Evolutionary conservation across 1,284 basidiomycete species (phyloP).

Genomic region (Schizophyllum amplum): DNA sequence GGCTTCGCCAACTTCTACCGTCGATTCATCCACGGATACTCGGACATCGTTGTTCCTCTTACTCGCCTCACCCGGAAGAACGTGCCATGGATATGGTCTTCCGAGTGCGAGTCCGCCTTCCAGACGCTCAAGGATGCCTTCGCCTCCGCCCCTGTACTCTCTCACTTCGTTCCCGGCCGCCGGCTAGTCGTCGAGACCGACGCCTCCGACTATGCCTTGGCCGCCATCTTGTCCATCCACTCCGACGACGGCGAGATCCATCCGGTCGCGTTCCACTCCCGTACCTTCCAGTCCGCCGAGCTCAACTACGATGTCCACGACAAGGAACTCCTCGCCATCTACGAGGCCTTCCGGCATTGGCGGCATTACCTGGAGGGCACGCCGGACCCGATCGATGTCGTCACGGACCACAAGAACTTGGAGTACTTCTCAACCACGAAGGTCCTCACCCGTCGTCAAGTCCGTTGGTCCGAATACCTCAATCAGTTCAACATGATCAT

Average conservation of each 20-base stretch:
- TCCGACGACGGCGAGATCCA: conserved; percentile 12
- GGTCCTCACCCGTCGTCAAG: conserved; percentile 2
- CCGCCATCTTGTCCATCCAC: conserved; percentile 14
- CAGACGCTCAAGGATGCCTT: conserved; percentile 19
- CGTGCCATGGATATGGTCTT: conserved; percentile 13
- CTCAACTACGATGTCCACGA: too few relatives aligned
- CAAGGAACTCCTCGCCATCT: conserved; percentile 30
- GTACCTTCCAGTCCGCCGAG: conserved; percentile 23
- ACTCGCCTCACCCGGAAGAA: conserved; percentile 15
- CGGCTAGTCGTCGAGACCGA: conserved; percentile 17
- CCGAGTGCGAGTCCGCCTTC: conserved; percentile 14
- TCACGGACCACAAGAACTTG: conserved; percentile 19
- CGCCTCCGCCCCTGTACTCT: conserved; percentile 20
- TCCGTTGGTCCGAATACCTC: conserved; percentile 7
- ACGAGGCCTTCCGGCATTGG: conserved; percentile 16
- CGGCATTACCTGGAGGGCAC: conserved; percentile 11
- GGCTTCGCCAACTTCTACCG: conserved; percentile 27
- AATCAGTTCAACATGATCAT: conserved; percentile 13
- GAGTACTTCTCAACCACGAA: conserved; percentile 6
- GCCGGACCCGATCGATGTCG: conserved; percentile 6
- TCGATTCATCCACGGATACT: conserved; percentile 28
- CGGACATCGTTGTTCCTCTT: conserved; percentile 21
- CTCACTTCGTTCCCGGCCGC: conserved; percentile 21
- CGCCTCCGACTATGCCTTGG: conserved; percentile 18
- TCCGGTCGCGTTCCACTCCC: conserved; percentile 27